Conservation (phyloP, 1,284 basidiomycete genomes). For the Athelia sp. region DNA sequence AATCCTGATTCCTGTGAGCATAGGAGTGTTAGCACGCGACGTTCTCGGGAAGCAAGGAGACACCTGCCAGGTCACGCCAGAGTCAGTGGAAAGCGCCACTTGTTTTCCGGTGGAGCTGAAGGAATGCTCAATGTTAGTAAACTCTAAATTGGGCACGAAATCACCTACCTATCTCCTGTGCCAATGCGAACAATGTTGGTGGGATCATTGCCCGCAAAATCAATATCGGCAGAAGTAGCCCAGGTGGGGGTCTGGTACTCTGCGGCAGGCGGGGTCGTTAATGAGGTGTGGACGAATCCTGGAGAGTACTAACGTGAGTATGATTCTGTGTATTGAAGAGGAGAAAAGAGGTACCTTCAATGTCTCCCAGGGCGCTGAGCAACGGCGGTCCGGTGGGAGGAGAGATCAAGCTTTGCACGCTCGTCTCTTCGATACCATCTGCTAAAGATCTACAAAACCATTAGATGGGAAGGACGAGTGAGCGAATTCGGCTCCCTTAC, state of each 20-base stretch:
- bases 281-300: constrained; percentile 48
- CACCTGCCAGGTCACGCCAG: constrained; percentile 44
- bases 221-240: constrained; percentile 46
- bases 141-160: constrained; percentile 21
- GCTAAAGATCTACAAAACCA: constrained; percentile 50
- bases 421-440: constrained; percentile 60
- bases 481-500: background rate
- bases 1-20: constrained; percentile 21
- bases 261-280: constrained; percentile 38
- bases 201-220: constrained; percentile 54
- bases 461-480: background rate
- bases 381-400: constrained; percentile 42
- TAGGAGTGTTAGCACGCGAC: too few species aligned
- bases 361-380: constrained; percentile 55
- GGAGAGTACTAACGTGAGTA: background rate
- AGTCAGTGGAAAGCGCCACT: constrained; percentile 50
- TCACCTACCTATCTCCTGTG: constrained; percentile 25
- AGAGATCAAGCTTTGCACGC: constrained; percentile 51
- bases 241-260: constrained; percentile 45
- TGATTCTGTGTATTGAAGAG: background rate
- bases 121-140: background rate
- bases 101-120: constrained; percentile 41
- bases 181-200: constrained; percentile 51
- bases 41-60: background rate
- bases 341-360: constrained; percentile 34